These are phyloP conservation scores for Hylodesmum podocarpum DNA, from an alignment of 306 rosid genomes.

Conservation along the genomic window DNA sequence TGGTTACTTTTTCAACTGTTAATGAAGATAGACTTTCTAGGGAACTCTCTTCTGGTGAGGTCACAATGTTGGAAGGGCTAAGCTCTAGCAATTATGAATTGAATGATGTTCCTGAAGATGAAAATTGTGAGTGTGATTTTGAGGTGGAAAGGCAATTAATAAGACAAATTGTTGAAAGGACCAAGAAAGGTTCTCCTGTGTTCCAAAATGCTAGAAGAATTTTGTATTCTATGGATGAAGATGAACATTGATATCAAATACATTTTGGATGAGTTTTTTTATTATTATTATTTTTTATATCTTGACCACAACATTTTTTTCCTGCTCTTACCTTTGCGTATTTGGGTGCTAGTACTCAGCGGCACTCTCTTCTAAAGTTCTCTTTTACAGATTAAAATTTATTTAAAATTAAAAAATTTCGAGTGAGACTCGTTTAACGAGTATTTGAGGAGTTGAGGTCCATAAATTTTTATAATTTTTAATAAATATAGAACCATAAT, in stretches of 20 bases:
- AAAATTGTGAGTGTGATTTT: slow-evolving; percentile 47
- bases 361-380: too few relatives aligned
- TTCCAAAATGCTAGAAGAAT: slow-evolving; percentile 63
- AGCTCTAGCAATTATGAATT: slow-evolving; percentile 31
- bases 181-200: slow-evolving; percentile 72
- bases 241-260: slow-evolving; percentile 19
- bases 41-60: slow-evolving; percentile 27
- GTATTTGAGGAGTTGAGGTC: too few relatives aligned
- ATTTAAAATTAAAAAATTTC: too few relatives aligned
- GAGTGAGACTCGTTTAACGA: too few relatives aligned
- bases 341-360: too few relatives aligned
- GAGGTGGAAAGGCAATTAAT: slow-evolving; percentile 74
- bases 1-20: slow-evolving; percentile 1
- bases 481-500: too few relatives aligned
- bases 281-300: too few relatives aligned
- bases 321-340: not conserved
- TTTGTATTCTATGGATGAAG: slow-evolving; percentile 55
- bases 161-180: slow-evolving; percentile 73
- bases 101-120: slow-evolving; percentile 40
- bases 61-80: slow-evolving; percentile 31
- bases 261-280: slow-evolving; percentile 4
- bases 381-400: too few relatives aligned
- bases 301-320: not conserved
- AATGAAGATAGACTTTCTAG: slow-evolving; percentile 25
- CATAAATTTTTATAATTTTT: too few relatives aligned